A percentile compares a stretch with the other conserved stretches of the same genome.
phyloP scores from a whole-genome alignment of 1,139 yeast genomes.

The Suhomyces maxii region DNA sequence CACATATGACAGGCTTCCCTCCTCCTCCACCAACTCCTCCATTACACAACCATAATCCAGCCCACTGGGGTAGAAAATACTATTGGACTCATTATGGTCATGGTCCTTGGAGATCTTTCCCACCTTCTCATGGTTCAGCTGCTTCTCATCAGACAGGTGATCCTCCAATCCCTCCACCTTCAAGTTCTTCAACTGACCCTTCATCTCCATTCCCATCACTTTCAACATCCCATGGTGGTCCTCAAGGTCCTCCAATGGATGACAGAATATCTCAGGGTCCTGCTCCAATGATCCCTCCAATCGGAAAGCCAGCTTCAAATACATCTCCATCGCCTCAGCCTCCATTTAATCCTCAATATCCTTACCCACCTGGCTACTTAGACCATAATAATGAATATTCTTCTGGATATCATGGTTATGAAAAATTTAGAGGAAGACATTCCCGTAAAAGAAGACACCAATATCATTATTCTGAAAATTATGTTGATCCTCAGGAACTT shows the following conservation, averaged over 20 bases:
- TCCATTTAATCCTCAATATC: neutral
- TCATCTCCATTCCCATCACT: slow-evolving; percentile 4
- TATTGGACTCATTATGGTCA: slow-evolving; percentile 1
- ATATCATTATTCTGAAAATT: neutral
- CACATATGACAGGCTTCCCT: slow-evolving; percentile 4
- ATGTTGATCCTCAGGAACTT: neutral
- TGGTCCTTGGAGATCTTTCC: neutral
- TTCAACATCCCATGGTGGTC: slow-evolving; percentile 5
- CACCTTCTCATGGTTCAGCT: slow-evolving; percentile 1
- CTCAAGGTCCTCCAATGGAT: slow-evolving; percentile 6
- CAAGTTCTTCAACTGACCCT: neutral
- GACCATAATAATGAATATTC: neutral
- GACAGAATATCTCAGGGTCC: slow-evolving; percentile 7
- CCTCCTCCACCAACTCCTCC: slow-evolving; percentile 1
- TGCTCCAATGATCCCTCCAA: neutral
- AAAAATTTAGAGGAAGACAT: neutral
- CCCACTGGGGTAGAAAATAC: slow-evolving; percentile 2
- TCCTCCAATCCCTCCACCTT: neutral
- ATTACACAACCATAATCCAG: neutral
- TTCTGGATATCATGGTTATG: neutral
- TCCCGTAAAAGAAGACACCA: neutral
- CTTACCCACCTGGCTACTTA: neutral
- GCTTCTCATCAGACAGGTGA: neutral
- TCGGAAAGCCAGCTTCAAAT: neutral
- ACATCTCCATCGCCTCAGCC: neutral